A percentile compares a stretch with the other conserved stretches of the same genome.
These are phyloP conservation scores for Phytophthora pinifolia DNA, from an alignment of 352 stramenopile genomes.

Conservation along the genomic window DNA sequence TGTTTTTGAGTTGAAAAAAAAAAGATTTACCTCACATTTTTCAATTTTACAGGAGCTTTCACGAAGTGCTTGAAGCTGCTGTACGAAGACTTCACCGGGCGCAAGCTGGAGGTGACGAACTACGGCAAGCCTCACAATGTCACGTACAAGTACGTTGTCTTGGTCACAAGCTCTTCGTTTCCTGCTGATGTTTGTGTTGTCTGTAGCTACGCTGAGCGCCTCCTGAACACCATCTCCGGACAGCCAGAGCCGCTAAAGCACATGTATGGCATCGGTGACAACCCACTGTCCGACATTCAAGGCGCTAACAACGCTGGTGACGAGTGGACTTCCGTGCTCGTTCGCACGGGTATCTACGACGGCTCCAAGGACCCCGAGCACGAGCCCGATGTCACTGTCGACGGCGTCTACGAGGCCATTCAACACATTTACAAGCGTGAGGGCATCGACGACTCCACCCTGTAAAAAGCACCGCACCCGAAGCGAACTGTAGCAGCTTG, in stretches of 20 bases:
- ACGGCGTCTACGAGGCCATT: conserved; percentile 75
- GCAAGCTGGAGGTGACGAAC: conserved; percentile 66
- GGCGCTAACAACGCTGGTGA: conserved; percentile 84
- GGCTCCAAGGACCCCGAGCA: conserved; percentile 63
- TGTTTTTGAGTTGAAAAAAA: not conserved
- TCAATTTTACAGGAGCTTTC: conserved; percentile 61
- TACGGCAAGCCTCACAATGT: conserved; percentile 86
- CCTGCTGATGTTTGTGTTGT: not conserved
- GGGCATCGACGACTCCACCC: conserved; percentile 39
- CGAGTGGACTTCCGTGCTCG: conserved; percentile 84
- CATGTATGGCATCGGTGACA: conserved; percentile 91
- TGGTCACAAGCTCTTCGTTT: not conserved
- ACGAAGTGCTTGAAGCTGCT: conserved; percentile 74
- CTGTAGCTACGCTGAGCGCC: conserved; percentile 62
- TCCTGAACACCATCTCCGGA: conserved; percentile 60
- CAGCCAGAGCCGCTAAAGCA: conserved; percentile 41
- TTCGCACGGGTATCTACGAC: conserved; percentile 87
- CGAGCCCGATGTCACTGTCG: conserved; percentile 56
- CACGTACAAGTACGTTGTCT: conserved; percentile 74
- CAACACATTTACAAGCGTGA: conserved; percentile 72
- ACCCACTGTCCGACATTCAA: conserved; percentile 85
- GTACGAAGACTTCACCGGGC: conserved; percentile 67
- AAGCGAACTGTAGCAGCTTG: not conserved
- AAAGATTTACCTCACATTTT: too few species aligned
- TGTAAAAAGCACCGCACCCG: conserved; percentile 23